Evolutionary conservation across 2,329 filamentous ascomycete species (phyloP), one percentile per base, ranked within the genome.

Genomic region (Venturia pyrina): DNA sequence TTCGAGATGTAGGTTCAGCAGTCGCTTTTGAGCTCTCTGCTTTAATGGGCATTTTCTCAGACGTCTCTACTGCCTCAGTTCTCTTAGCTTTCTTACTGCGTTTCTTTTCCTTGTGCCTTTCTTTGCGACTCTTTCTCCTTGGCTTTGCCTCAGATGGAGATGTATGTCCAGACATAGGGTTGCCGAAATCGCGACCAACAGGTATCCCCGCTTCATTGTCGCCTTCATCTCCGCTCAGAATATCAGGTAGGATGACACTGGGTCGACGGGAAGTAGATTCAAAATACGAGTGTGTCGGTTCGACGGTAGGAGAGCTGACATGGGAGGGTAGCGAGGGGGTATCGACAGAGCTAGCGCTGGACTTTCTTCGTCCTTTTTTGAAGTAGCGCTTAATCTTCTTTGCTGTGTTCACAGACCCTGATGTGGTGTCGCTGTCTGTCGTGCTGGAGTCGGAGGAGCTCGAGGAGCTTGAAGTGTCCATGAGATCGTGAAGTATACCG

Each of bases 401-500:
- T 2, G 88, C 86, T 17, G 91, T 89, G 1, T 88, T 91, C 68
- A 86, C 85, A 1, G 89, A 91, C 43, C 83, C 84, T 3, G 83
- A 84, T 6, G 86, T 86, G 0, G 88, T 90, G 69, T 93, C 89
- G 17, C 73, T 74, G 65, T 73, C 73, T 68, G 73, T 76, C 7
- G 75, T 76, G 44, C 73, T 74, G 24, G 75, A 77, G 21, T 74
- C 77, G 5, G 76, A 79, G 10, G 85, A 86, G 64, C 75, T 74
- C 10, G 83, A 84, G 11, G 79, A 83, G 65, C 78, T 81, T 2
- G 88, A 90, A 0, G 87, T 86, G 69, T 95, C 89, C 72, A 96
- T 83, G 77, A 93, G 90, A 41, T 89, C 89, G 21, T 89, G 89
- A 15, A 93, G 83, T 0, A 95, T 88, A 69, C 93, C 93, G 28